A percentile compares a stretch with the other conserved stretches of the same genome.
Evolutionary conservation across 2,329 filamentous ascomycete genomes (phyloP).

Genomic region (Epichloe bromicola): DNA sequence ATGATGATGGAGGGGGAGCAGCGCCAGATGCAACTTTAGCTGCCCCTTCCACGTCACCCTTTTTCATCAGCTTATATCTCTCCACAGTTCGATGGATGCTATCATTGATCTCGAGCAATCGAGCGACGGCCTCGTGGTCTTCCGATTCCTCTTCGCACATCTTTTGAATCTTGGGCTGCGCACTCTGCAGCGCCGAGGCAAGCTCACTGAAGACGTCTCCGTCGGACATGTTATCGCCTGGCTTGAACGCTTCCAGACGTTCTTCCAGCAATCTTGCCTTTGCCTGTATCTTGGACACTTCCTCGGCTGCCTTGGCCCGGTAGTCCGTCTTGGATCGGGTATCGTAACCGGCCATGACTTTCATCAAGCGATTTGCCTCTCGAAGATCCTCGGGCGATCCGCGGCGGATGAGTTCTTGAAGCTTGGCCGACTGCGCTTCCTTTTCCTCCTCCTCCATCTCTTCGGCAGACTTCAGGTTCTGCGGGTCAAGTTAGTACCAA

Average conservation of each 20-base stretch:
- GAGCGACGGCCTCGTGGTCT: conserved; percentile 88
- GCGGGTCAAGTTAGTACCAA: conserved; percentile 5
- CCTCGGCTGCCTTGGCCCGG: conserved; percentile 90
- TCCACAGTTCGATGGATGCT: conserved; percentile 96
- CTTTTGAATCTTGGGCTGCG: conserved; percentile 96
- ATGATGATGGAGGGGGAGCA: conserved; percentile 34
- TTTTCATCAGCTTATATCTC: conserved; percentile 90
- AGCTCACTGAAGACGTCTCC: conserved; percentile 69
- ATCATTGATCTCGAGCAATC: conserved; percentile 94
- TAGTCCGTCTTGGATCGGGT: conserved; percentile 95
- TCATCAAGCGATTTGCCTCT: conserved; percentile 96
- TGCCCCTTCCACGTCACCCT: conserved; percentile 77
- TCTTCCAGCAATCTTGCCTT: conserved; percentile 89
- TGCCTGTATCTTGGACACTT: conserved; percentile 87
- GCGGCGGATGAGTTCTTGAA: conserved; percentile 89
- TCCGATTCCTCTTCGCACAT: conserved; percentile 99
- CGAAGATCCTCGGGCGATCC: conserved; percentile 88
- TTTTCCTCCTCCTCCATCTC: conserved; percentile 98
- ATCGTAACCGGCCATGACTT: conserved; percentile 97
- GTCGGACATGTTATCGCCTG: conserved; percentile 63
- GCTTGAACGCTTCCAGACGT: conserved; percentile 71
- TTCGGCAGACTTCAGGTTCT: conserved; percentile 92
- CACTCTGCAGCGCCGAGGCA: conserved; percentile 75
- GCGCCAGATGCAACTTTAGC: conserved; percentile 74
- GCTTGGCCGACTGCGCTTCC: conserved; percentile 91